phyloP scores from a whole-genome alignment of 108 stramenopile genomes.

The Nitzschia sp. region DNA sequence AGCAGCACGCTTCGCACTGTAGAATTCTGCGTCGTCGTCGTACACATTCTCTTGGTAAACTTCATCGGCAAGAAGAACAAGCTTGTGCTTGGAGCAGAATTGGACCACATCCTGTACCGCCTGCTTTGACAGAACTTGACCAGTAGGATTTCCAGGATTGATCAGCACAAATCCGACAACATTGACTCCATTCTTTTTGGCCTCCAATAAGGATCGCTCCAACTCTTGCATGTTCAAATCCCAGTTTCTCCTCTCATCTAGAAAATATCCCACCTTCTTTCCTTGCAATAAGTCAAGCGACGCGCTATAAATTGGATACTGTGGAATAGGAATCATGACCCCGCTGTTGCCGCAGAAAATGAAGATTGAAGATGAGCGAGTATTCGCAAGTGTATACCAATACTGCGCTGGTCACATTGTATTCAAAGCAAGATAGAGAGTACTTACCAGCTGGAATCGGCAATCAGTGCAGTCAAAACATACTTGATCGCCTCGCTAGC shows the following conservation, averaged over 20 bases:
- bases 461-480: constrained; percentile 78
- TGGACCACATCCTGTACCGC: constrained; percentile 88
- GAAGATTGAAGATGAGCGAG: background rate
- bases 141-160: constrained; percentile 95
- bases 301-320: constrained; percentile 98
- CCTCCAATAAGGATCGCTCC: constrained; percentile 72
- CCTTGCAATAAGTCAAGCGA: constrained; percentile 84
- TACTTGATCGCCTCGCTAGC: constrained; percentile 87
- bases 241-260: constrained; percentile 89
- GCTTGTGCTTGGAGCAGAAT: constrained; percentile 80
- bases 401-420: background rate
- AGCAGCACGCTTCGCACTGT: constrained; percentile 84
- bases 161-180: constrained; percentile 89
- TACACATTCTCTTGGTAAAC: constrained; percentile 99
- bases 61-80: constrained; percentile 95
- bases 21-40: constrained; percentile 69
- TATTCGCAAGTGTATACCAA: background rate
- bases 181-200: constrained; percentile 62
- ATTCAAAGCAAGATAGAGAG: background rate
- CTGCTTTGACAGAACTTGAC: constrained; percentile 68
- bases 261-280: constrained; percentile 87
- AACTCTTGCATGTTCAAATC: constrained; percentile 80
- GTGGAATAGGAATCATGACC: constrained; percentile 95
- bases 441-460: constrained; percentile 54
- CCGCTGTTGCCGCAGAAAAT: constrained; percentile 47